Conservation (phyloP, 441 rosid species). For the Populus hybrid region DNA sequence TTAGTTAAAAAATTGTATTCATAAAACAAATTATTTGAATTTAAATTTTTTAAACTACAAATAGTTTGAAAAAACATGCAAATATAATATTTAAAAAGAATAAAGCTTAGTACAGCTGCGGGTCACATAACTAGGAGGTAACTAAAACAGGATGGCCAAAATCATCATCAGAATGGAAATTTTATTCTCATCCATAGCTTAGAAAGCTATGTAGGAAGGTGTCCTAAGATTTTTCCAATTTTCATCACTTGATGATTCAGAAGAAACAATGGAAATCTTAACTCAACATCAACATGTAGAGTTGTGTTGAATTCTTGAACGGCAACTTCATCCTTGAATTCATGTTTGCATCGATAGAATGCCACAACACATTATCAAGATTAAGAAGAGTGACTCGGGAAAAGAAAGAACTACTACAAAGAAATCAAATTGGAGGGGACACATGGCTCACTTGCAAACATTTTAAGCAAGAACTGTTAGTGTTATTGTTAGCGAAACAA, state of each 20-base stretch:
- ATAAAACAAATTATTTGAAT: no score
- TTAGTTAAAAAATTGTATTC: no score
- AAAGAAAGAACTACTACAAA: neutral
- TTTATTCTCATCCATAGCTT: constrained; percentile 34
- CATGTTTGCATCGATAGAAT: neutral
- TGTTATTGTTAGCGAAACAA: no score
- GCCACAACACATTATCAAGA: neutral
- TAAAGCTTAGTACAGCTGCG: no score
- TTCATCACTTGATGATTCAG: constrained; percentile 37
- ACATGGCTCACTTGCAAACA: no score
- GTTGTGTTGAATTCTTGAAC: neutral
- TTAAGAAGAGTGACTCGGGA: neutral
- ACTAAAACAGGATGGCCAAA: neutral
- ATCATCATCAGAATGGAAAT: constrained; percentile 16
- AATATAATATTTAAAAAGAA: no score
- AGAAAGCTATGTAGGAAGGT: constrained; percentile 33
- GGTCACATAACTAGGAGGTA: neutral
- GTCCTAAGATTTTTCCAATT: constrained; percentile 45
- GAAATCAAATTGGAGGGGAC: no score
- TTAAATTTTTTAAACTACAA: no score
- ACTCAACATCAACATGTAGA: neutral
- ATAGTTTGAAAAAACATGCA: no score
- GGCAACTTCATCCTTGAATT: neutral
- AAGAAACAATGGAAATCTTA: neutral
- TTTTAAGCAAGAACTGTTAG: no score